These are phyloP conservation scores for Candida sp. DNA, from an alignment of 1,139 yeast species.

Conservation along the genomic window DNA sequence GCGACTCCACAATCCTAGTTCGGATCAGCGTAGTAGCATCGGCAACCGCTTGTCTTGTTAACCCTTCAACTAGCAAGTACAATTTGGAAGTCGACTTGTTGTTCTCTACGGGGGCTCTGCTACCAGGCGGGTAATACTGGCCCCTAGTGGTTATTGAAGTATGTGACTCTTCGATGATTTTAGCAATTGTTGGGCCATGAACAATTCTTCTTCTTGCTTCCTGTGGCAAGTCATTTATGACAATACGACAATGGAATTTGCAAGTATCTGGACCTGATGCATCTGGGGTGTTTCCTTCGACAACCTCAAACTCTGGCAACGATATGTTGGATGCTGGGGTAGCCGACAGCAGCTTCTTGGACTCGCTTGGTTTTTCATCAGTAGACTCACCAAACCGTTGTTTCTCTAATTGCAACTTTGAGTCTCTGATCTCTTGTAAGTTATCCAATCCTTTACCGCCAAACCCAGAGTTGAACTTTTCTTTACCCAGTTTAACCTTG, in stretches of 20 bases:
- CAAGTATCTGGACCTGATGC: conserved; percentile 68
- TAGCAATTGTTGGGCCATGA: conserved; percentile 65
- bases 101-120: conserved; percentile 35
- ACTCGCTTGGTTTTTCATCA: conserved; percentile 9
- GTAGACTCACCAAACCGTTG: conserved; percentile 31
- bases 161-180: conserved; percentile 72
- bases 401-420: conserved; percentile 55
- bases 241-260: conserved; percentile 70
- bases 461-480: conserved; percentile 74
- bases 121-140: conserved; percentile 65
- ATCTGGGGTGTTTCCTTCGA: conserved; percentile 61
- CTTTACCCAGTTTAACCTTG: conserved; percentile 74
- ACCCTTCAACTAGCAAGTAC: conserved; percentile 80
- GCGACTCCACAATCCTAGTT: conserved; percentile 63
- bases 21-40: conserved; percentile 71
- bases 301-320: conserved; percentile 51
- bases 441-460: conserved; percentile 94
- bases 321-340: background rate
- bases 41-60: conserved; percentile 63
- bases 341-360: conserved; percentile 1
- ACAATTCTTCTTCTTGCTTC: conserved; percentile 85
- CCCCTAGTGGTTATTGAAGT: conserved; percentile 90
- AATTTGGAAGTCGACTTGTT: conserved; percentile 64
- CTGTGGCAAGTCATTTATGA: conserved; percentile 88
- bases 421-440: conserved; percentile 70